Conservation (phyloP, 2,329 filamentous ascomycete species). For the Trichoderma atrobrunneum region DNA sequence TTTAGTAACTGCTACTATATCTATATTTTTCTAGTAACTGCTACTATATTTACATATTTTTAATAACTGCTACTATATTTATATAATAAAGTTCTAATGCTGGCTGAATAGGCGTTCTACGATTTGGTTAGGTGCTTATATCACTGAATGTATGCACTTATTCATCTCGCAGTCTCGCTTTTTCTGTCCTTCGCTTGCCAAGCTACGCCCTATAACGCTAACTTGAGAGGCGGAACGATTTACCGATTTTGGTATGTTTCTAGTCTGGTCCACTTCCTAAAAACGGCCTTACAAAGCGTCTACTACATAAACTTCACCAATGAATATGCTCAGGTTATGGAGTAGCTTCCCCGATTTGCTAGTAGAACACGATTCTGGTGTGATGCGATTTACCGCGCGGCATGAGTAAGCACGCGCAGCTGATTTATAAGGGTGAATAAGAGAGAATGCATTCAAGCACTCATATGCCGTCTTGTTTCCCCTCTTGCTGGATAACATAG, state of each 20-base stretch:
- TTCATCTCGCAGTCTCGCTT: too few species aligned
- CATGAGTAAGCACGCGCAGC: background rate
- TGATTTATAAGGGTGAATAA: slow-evolving; percentile 1
- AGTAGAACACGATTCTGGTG: background rate
- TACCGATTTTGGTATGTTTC: background rate
- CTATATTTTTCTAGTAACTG: too few species aligned
- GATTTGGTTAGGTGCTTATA: too few species aligned
- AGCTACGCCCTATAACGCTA: background rate
- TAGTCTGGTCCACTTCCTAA: background rate
- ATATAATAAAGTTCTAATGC: too few species aligned
- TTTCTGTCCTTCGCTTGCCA: too few species aligned
- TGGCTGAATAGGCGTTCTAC: too few species aligned
- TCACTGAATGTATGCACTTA: too few species aligned
- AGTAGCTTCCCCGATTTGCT: background rate
- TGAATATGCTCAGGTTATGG: background rate
- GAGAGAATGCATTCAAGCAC: background rate
- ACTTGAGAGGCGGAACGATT: background rate
- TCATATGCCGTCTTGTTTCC: background rate
- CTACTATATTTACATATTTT: too few species aligned
- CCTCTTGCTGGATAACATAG: background rate
- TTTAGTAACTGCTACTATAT: too few species aligned
- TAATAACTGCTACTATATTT: too few species aligned
- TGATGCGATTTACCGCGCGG: slow-evolving; percentile 5
- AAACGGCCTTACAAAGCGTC: background rate
- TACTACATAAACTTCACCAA: background rate